Conservation (phyloP, 176 grass and related monocot species). For the Aegilops speltoides region DNA sequence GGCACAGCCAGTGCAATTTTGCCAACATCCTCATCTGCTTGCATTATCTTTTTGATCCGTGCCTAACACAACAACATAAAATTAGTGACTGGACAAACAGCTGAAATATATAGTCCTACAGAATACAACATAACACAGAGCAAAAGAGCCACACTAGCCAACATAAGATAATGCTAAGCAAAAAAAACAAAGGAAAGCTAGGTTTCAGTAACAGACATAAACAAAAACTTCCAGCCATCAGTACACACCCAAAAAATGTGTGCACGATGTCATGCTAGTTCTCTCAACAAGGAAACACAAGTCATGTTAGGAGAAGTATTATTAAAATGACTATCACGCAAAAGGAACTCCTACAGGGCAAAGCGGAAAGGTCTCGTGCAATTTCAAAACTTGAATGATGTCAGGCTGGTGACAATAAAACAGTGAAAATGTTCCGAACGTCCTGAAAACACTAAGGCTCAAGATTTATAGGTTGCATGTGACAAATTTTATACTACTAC, state of each 20-base stretch:
- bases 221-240: not conserved
- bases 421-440: not conserved
- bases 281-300: not conserved
- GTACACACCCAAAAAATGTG: not conserved
- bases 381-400: constrained; percentile 7
- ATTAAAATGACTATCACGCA: not conserved
- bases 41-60: constrained; percentile 99
- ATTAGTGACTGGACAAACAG: constrained; percentile 9
- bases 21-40: constrained; percentile 98
- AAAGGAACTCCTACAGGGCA: not conserved
- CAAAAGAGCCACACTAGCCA: not conserved
- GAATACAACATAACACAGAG: not conserved
- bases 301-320: not conserved
- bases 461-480: not conserved
- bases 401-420: constrained; percentile 5
- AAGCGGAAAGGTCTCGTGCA: not conserved
- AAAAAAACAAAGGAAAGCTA: not conserved
- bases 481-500: not conserved
- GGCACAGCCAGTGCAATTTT: constrained; percentile 96
- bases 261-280: not conserved
- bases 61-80: constrained; percentile 52
- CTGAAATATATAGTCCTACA: constrained; percentile 10
- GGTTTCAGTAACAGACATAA: not conserved
- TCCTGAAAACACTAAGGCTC: not conserved
- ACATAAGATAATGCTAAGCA: not conserved